Conservation (phyloP, 2,329 filamentous ascomycete species). For the Monilinia laxa region DNA sequence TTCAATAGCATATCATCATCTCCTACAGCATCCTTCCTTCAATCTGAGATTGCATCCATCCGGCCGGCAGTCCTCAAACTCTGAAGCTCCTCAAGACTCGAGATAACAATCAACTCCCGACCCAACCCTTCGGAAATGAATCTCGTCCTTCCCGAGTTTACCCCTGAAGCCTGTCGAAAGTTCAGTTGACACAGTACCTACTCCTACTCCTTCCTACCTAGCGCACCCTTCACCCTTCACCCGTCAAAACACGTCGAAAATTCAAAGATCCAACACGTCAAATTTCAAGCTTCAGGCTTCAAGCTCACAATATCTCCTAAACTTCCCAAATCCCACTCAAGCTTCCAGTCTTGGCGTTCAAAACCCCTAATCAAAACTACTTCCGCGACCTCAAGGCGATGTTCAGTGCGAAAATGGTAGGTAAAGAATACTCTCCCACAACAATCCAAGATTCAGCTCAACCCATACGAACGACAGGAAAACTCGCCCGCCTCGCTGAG, state of each 20-base stretch:
- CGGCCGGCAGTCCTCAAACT: not conserved
- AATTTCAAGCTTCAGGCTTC: no score
- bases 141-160: constrained; percentile 12
- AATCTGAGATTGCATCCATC: not conserved
- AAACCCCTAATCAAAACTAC: no score
- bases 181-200: no score
- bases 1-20: not conserved
- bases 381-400: no score
- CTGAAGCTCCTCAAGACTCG: not conserved
- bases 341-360: no score
- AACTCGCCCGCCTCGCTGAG: not conserved
- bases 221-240: not conserved
- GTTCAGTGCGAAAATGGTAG: no score
- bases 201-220: not conserved
- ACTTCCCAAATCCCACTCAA: no score
- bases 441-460: not conserved
- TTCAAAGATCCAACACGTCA: no score
- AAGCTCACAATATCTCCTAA: no score
- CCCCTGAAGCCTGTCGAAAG: not conserved
- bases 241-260: no score
- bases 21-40: no score
- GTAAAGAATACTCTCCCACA: not conserved
- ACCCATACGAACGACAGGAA: not conserved
- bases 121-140: constrained; percentile 5
- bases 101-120: constrained; percentile 5